phyloP scores from a whole-genome alignment of 768 basidiomycete species.

The Mrakia blollopis region DNA sequence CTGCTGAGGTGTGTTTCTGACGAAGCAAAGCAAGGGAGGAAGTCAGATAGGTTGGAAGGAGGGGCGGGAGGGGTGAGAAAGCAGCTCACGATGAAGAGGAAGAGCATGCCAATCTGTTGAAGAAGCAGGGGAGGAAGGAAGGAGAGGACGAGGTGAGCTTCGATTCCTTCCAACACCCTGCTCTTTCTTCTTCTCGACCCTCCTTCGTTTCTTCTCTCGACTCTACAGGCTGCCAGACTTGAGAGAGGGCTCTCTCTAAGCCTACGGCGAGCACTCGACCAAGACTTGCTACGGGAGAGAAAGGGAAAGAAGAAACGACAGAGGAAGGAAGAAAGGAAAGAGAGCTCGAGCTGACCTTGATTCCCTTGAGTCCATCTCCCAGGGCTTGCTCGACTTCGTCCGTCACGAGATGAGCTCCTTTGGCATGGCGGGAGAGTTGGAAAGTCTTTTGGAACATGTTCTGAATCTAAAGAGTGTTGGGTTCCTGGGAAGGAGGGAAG shows the following conservation, averaged over 20 bases:
- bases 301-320: background rate
- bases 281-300: background rate
- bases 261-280: background rate
- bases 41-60: background rate
- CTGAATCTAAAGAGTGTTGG: background rate
- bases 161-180: background rate
- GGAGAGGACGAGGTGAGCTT: conserved; percentile 16
- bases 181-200: background rate
- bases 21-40: background rate
- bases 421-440: conserved; percentile 45
- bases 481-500: background rate
- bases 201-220: background rate
- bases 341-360: conserved; percentile 53
- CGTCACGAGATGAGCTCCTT: conserved; percentile 72
- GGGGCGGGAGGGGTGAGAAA: background rate
- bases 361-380: conserved; percentile 60
- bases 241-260: background rate
- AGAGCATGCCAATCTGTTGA: conserved; percentile 72
- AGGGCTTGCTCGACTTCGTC: conserved; percentile 66
- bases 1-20: background rate
- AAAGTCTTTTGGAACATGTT: conserved; percentile 90
- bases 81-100: conserved; percentile 71
- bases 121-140: background rate
- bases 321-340: background rate
- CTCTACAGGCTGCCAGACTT: background rate